Base-by-base conservation (phyloP, 2,329 filamentous ascomycete genomes). In the Aspergillus sp. region DNA sequence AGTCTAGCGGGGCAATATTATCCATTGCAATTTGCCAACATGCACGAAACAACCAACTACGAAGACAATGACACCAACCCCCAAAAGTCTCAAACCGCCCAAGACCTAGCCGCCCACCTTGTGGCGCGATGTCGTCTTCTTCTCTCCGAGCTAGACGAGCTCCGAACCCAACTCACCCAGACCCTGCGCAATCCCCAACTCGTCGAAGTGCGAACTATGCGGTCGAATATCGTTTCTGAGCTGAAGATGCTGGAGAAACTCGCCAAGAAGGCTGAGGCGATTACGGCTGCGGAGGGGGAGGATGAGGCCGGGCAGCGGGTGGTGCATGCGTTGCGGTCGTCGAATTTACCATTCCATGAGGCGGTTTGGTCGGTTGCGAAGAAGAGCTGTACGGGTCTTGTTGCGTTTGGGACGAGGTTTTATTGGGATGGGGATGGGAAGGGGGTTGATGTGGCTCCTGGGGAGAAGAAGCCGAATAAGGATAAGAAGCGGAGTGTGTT, bases 311-410 rank as follows among this genome's bases (percentile, higher is more conserved):
- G 42, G 39, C 27, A 45, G 2, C 64, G 68, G 42, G 58, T 70
- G 11, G 59, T 71, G n/a, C 79, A 85, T 57, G 74, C 77, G 27
- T 67, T 85, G 37, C 73, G 77, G 39, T 84, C 81, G 6, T 84
- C 81, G 1, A 88, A 88, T 62, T 57, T 86, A 8, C 75, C 79
- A 0, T 86, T 85, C 56, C 79, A 82, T 42, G 75, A 80, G 50
- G 73, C 78, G 5, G 71, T 86, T 2, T 87, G 84, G 84, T 63
- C 65, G 27, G 73, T 77, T 19, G 81, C 80, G 11, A 85, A 82
- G 59, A 68, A 66, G 12, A 55, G 55, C 7, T 80, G 77, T 44
- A 67, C 60, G 1, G 76, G 78, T 0, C 54, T 88, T 7, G 70
- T 77, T 30, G 75, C 75, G n/a, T 72, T 86, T 41, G 69, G 73